Evolutionary conservation across 2,329 filamentous ascomycete genomes (phyloP), one percentile per base, ranked within the genome.

Genomic region (Ramularia endophylla): DNA sequence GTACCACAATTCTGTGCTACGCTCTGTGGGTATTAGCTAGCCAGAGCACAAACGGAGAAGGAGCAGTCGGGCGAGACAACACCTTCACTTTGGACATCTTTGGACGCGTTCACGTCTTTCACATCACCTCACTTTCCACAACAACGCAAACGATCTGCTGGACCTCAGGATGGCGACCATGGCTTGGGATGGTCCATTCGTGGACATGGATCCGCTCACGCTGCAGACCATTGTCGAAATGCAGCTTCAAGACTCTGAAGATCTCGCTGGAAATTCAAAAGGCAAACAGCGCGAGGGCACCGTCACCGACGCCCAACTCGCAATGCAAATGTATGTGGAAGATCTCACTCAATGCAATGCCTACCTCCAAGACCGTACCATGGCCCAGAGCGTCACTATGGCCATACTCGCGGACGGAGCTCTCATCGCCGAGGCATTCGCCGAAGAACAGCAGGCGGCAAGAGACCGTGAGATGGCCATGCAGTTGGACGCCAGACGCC

Each of bases 201-300:
- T 39, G 20, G 18, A 41, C 20, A 27, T 50, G 12, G 43, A 50
- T 17, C 41, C 47, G 9, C 44, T 50, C 17, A 46, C 39, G 2
- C 9, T 50, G 40, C 18, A 28, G 13, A 29, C 35, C 6, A 48
- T 48, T 13, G 47, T 50, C 1, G 36, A 44, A 18, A 35, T 45
- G 86, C 46, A 98, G 72, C 55, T 80, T 71, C 63, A 86, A 81
- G 25, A 60, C 62, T 30, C 63, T 59, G 51, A 68, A 65, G 37
- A 69, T 57, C 20, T 65, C 54, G 42, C 47, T 2, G 11, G 34
- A 4, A 36, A 29, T 3, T 16, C 25, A 8, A 54, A 55, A 28
- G 49, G 43, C 35, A 52, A 56, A 25, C 43, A 53, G 36, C 44
- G 44, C 5, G 43, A 53, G 32, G 54, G 45, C 4, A 46, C 35